These are phyloP conservation scores for Neopestalotiopsis clavispora DNA, from an alignment of 2,329 filamentous ascomycete genomes.

Conservation along the genomic window DNA sequence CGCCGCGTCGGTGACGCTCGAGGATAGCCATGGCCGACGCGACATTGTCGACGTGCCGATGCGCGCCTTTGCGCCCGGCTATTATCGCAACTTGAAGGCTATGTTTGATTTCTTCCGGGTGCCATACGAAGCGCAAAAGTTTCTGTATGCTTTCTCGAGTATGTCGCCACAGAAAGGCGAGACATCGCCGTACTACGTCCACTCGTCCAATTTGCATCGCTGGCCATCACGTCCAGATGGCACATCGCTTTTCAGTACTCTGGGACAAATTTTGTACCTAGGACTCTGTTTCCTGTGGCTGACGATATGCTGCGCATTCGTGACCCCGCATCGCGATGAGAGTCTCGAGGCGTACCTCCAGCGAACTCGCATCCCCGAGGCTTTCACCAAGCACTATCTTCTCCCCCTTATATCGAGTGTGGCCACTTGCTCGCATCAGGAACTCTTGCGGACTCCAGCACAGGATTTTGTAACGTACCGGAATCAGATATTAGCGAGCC, in stretches of 20 bases:
- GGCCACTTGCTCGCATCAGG: constrained; percentile 57
- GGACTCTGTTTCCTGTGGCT: neutral
- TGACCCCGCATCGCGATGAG: neutral
- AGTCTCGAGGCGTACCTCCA: constrained; percentile 40
- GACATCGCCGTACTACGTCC: constrained; percentile 50
- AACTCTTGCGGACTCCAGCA: constrained; percentile 56
- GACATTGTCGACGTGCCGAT: constrained; percentile 46
- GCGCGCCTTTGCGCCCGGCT: constrained; percentile 45
- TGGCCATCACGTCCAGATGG: constrained; percentile 47
- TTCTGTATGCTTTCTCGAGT: constrained; percentile 57
- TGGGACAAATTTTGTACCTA: neutral
- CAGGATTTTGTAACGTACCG: constrained; percentile 58
- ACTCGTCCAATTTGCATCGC: constrained; percentile 59
- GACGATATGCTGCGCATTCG: neutral
- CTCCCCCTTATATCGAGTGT: constrained; percentile 60
- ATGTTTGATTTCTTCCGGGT: constrained; percentile 62
- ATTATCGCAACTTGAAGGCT: constrained; percentile 58
- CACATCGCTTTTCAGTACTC: constrained; percentile 34
- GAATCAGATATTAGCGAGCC: constrained; percentile 47
- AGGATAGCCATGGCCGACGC: constrained; percentile 31
- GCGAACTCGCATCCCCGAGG: constrained; percentile 53
- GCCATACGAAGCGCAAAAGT: constrained; percentile 52
- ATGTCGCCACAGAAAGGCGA: constrained; percentile 22
- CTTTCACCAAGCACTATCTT: constrained; percentile 54
- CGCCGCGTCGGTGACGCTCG: constrained; percentile 42